These are phyloP conservation scores for Ascomycota sp. DNA, from an alignment of 2,329 filamentous ascomycete species.

Conservation along the genomic window DNA sequence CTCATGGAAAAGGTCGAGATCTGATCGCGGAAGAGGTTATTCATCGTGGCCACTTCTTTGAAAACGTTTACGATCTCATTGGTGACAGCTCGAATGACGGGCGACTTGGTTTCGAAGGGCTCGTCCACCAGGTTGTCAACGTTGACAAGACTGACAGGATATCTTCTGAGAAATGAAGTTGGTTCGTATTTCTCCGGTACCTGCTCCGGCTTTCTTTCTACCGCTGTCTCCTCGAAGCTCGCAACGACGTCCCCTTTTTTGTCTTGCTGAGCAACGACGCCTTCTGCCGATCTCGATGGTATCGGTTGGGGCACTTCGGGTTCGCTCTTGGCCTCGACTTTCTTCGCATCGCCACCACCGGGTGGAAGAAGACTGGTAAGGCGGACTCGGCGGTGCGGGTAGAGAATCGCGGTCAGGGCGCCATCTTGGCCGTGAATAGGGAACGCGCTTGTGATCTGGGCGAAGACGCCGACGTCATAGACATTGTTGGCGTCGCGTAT, in stretches of 20 bases:
- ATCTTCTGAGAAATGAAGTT: conserved; percentile 77
- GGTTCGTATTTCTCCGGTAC: conserved; percentile 50
- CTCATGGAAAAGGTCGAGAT: conserved; percentile 95
- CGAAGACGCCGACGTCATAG: conserved; percentile 90
- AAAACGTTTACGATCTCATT: conserved; percentile 98
- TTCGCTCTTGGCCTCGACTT: conserved; percentile 28
- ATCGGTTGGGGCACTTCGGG: conserved; percentile 36
- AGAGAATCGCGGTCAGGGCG: conserved; percentile 78
- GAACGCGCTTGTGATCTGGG: conserved; percentile 92
- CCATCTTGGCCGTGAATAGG: conserved; percentile 72
- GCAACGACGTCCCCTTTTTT: conserved; percentile 89
- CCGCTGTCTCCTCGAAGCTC: conserved; percentile 73
- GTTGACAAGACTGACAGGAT: conserved; percentile 82
- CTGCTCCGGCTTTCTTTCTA: conserved; percentile 35
- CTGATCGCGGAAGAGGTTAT: conserved; percentile 88
- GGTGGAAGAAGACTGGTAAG: conserved; percentile 69
- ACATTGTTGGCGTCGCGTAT: conserved; percentile 84
- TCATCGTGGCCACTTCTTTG: conserved; percentile 87
- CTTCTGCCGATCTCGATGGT: conserved; percentile 30
- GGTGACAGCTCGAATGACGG: conserved; percentile 74
- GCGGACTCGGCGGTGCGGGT: conserved; percentile 86
- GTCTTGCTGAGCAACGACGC: conserved; percentile 33
- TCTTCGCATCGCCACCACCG: conserved; percentile 21
- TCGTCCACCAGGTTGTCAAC: conserved; percentile 86
- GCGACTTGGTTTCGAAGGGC: conserved; percentile 74